phyloP scores from a whole-genome alignment of 208 protist genomes.

The Naegleria gruberi region DNA sequence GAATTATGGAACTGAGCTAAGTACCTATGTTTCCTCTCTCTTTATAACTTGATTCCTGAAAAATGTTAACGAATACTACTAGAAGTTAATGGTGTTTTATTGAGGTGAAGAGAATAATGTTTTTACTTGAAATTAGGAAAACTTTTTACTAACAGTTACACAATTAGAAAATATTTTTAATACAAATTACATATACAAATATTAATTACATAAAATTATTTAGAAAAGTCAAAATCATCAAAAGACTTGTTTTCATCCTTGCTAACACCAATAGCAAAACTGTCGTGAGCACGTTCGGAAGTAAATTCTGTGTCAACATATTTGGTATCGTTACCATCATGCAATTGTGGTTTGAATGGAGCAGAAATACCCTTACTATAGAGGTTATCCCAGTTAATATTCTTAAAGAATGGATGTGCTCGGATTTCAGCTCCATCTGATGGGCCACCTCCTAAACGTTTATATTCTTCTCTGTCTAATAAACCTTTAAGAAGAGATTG shows the following conservation, averaged over 20 bases:
- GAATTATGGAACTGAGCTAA: too few relatives aligned
- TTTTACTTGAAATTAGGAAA: too few relatives aligned
- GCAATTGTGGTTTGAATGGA: not conserved
- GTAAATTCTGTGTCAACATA: conserved; percentile 13
- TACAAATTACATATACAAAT: too few relatives aligned
- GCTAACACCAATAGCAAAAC: not conserved
- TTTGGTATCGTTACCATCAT: not conserved
- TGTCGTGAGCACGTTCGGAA: not conserved
- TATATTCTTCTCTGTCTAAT: conserved; percentile 71
- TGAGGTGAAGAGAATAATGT: too few relatives aligned
- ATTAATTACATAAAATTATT: not conserved
- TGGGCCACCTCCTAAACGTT: conserved; percentile 24
- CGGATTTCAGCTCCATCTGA: not conserved
- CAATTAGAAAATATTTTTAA: too few relatives aligned
- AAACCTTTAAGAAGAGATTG: conserved; percentile 50
- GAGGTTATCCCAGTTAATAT: conserved; percentile 15
- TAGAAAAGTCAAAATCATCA: not conserved
- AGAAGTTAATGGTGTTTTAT: too few relatives aligned
- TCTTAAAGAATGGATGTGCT: conserved; percentile 1
- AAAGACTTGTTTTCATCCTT: not conserved
- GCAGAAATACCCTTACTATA: not conserved
- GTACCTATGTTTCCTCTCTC: too few relatives aligned
- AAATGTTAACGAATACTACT: too few relatives aligned
- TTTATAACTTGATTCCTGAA: too few relatives aligned
- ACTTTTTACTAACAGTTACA: too few relatives aligned